Percentiles rank a stretch among this genome's conserved stretches.
Evolutionary conservation across 805 yeast species (phyloP).

Genomic region (Candida gorgasii): DNA sequence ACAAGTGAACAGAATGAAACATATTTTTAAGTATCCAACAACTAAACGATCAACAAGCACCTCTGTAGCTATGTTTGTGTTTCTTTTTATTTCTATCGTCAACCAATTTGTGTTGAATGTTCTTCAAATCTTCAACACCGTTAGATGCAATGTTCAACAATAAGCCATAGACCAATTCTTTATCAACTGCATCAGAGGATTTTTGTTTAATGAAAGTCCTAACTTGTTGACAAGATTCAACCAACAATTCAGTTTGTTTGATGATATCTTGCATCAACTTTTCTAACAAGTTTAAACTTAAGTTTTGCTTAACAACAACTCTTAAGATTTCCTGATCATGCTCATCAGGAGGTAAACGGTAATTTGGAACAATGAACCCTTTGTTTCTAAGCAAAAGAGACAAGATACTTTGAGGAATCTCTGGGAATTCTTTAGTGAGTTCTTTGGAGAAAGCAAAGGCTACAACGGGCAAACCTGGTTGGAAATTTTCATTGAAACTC

Average conservation of each 20-base stretch:
- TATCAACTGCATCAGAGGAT: conserved; percentile 23
- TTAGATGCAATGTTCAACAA: conserved; percentile 56
- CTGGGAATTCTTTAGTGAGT: conserved; percentile 63
- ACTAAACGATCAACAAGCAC: conserved; percentile 28
- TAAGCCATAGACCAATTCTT: conserved; percentile 46
- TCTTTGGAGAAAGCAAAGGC: conserved; percentile 72
- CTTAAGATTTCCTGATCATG: conserved; percentile 68
- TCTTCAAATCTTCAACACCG: conserved; percentile 45
- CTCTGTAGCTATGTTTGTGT: conserved; percentile 35
- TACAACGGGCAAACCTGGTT: conserved; percentile 86
- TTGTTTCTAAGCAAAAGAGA: conserved; percentile 72
- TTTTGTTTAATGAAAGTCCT: conserved; percentile 21
- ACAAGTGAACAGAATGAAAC: no score
- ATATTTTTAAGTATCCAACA: background rate
- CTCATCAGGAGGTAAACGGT: conserved; percentile 71
- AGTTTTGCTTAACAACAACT: conserved; percentile 75
- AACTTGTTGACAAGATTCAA: conserved; percentile 47
- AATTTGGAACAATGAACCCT: conserved; percentile 90
- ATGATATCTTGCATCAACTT: conserved; percentile 64
- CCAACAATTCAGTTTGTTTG: conserved; percentile 52
- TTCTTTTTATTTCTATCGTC: conserved; percentile 20
- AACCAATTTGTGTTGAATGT: conserved; percentile 20
- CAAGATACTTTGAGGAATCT: conserved; percentile 76
- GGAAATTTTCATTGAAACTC: conserved; percentile 47
- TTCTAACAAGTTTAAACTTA: conserved; percentile 62